Percentiles rank a stretch among this genome's conserved stretches.
These are phyloP conservation scores for Hymenoscyphus scutula DNA, from an alignment of 2,329 filamentous ascomycete genomes.

Conservation along the genomic window DNA sequence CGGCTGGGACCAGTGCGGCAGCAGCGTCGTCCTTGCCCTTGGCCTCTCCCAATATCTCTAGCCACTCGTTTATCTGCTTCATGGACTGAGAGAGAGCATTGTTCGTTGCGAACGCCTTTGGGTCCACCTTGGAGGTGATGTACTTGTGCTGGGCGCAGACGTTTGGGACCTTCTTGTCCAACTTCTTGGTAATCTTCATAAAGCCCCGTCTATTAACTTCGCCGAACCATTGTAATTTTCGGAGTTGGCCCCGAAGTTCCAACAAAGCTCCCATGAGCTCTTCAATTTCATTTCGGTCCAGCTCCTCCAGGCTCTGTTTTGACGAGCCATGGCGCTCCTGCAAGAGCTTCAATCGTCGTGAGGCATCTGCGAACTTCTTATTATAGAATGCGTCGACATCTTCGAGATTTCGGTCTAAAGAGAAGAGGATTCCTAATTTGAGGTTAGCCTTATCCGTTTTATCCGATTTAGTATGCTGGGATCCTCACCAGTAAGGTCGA, in stretches of 20 bases:
- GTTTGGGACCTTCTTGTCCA: slow-evolving; percentile 87
- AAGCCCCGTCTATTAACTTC: slow-evolving; percentile 95
- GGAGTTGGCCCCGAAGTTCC: slow-evolving; percentile 80
- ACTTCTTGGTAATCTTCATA: slow-evolving; percentile 97
- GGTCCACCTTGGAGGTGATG: slow-evolving; percentile 85
- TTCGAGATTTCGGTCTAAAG: slow-evolving; percentile 93
- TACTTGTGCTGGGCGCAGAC: slow-evolving; percentile 80
- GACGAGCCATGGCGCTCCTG: slow-evolving; percentile 82
- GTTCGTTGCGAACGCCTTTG: slow-evolving; percentile 82
- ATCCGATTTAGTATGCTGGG: slow-evolving; percentile 35
- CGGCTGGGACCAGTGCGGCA: slow-evolving; percentile 59
- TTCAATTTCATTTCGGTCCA: slow-evolving; percentile 86
- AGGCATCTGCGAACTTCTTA: slow-evolving; percentile 84
- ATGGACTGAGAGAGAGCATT: slow-evolving; percentile 54
- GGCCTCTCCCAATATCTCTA: slow-evolving; percentile 75
- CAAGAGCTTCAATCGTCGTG: slow-evolving; percentile 79
- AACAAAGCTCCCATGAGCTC: slow-evolving; percentile 88
- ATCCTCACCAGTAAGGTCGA: slow-evolving; percentile 78
- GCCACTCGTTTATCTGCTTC: slow-evolving; percentile 82
- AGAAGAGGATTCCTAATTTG: slow-evolving; percentile 85
- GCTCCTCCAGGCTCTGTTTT: slow-evolving; percentile 64
- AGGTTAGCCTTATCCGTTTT: slow-evolving; percentile 26
- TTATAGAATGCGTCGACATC: slow-evolving; percentile 97
- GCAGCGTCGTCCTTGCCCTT: slow-evolving; percentile 73
- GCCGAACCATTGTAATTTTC: slow-evolving; percentile 96